Percentiles rank a stretch among this genome's conserved stretches.
These are phyloP conservation scores for Arachnopeziza araneosa DNA, from an alignment of 2,329 filamentous ascomycete genomes.

Conservation along the genomic window DNA sequence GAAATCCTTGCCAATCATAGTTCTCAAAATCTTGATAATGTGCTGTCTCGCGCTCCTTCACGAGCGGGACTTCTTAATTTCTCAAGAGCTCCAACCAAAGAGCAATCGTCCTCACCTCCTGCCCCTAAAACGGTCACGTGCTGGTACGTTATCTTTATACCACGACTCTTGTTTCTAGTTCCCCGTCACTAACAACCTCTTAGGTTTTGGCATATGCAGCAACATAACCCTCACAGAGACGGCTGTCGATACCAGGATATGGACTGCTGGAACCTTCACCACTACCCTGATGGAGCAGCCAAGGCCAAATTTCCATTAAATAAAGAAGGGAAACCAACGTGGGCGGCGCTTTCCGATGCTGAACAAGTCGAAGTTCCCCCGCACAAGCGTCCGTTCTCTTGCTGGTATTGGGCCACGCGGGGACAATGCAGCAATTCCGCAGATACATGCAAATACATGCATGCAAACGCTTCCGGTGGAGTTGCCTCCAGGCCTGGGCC, in stretches of 20 bases:
- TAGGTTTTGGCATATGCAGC: neutral
- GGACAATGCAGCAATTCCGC: neutral
- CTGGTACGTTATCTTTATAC: neutral
- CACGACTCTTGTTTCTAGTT: neutral
- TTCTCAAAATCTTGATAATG: neutral
- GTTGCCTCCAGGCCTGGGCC: neutral
- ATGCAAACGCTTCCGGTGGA: neutral
- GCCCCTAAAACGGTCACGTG: neutral
- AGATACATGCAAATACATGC: constrained; percentile 1
- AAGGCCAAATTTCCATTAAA: constrained; percentile 1
- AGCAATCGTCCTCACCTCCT: neutral
- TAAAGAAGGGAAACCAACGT: constrained; percentile 5
- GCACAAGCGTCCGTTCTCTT: neutral
- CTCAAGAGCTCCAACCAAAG: neutral
- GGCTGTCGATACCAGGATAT: constrained; percentile 2
- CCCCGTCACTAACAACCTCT: neutral
- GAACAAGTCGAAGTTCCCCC: neutral
- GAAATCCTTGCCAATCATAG: neutral
- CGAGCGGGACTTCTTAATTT: neutral
- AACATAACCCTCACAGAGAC: neutral
- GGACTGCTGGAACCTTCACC: constrained; percentile 3
- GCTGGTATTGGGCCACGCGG: constrained; percentile 3
- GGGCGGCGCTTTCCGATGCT: constrained; percentile 1
- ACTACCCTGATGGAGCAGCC: neutral
- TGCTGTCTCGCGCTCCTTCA: neutral